A percentile compares a stretch with the other conserved stretches of the same genome.
Evolutionary conservation across 306 rosid genomes (phyloP).

Genomic region (Lotus japonicus): DNA sequence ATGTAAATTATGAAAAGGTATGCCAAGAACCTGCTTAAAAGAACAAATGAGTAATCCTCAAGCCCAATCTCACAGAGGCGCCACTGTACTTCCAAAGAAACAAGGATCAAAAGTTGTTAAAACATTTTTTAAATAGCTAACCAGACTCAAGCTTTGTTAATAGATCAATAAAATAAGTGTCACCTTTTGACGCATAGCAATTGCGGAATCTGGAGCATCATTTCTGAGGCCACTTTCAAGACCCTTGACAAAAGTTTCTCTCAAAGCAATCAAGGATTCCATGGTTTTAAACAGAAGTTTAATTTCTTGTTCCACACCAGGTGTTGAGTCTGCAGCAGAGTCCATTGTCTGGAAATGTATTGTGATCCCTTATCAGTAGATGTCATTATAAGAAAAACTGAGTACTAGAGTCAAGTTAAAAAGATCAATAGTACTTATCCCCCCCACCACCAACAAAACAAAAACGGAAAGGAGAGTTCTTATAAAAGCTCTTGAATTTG

Average conservation of each 20-base stretch:
- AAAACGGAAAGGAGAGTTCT: neutral
- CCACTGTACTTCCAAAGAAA: constrained; percentile 60
- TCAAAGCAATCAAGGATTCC: constrained; percentile 65
- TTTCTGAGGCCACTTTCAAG: constrained; percentile 98
- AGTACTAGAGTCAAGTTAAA: constrained; percentile 6
- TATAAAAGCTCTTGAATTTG: neutral
- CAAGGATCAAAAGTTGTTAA: constrained; percentile 18
- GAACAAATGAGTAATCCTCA: constrained; percentile 93
- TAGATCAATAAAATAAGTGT: constrained; percentile 20
- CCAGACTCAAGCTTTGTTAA: constrained; percentile 10
- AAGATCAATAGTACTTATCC: neutral
- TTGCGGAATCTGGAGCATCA: constrained; percentile 94
- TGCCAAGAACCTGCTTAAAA: constrained; percentile 71
- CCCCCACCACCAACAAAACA: neutral
- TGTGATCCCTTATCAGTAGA: constrained; percentile 7
- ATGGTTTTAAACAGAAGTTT: constrained; percentile 63
- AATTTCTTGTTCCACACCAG: constrained; percentile 27
- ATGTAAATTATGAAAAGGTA: constrained; percentile 17
- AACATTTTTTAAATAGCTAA: constrained; percentile 15
- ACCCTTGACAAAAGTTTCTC: constrained; percentile 67
- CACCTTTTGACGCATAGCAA: constrained; percentile 98
- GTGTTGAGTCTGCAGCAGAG: constrained; percentile 44
- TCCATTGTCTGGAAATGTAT: constrained; percentile 64
- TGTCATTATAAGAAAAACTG: constrained; percentile 6
- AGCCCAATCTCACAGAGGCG: constrained; percentile 98